These are phyloP conservation scores for Nannochloris sp. DNA, from an alignment of 139 green algal genomes.

Conservation along the genomic window DNA sequence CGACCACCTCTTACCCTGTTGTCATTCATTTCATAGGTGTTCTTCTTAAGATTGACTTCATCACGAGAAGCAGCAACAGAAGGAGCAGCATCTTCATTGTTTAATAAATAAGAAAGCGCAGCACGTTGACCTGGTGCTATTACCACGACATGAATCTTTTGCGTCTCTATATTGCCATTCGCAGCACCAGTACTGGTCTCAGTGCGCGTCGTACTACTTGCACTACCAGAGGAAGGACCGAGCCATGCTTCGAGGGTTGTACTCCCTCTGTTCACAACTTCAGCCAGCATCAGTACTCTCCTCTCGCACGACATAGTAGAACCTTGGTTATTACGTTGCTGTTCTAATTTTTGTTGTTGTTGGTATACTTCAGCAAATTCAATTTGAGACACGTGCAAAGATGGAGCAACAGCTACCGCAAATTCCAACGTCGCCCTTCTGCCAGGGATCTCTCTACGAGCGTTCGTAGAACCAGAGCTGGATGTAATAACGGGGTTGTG, in stretches of 20 bases:
- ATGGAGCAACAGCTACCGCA: constrained; percentile 1
- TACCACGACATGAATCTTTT: too few species aligned
- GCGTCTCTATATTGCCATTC: too few species aligned
- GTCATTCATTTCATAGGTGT: too few species aligned
- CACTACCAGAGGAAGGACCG: too few species aligned
- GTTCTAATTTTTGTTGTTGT: not conserved
- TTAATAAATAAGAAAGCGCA: not conserved
- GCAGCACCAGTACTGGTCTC: too few species aligned
- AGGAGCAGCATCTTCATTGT: too few species aligned
- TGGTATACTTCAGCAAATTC: constrained; percentile 1
- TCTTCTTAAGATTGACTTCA: too few species aligned
- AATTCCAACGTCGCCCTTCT: not conserved
- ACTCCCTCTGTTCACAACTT: constrained; percentile 1
- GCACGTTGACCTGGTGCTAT: not conserved
- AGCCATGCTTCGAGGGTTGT: not conserved
- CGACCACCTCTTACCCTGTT: too few species aligned
- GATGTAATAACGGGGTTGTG: too few species aligned
- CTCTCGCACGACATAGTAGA: not conserved
- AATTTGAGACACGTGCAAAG: not conserved
- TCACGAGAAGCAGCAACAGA: too few species aligned
- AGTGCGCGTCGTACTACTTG: too few species aligned
- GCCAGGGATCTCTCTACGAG: not conserved
- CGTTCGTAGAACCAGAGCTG: too few species aligned
- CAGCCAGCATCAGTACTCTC: constrained; percentile 1
- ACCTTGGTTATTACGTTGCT: not conserved